Evolutionary conservation across 139 green algal genomes (phyloP), one percentile per base, ranked within the genome.

Genomic region (Deuterostichococcus epilithicus): DNA sequence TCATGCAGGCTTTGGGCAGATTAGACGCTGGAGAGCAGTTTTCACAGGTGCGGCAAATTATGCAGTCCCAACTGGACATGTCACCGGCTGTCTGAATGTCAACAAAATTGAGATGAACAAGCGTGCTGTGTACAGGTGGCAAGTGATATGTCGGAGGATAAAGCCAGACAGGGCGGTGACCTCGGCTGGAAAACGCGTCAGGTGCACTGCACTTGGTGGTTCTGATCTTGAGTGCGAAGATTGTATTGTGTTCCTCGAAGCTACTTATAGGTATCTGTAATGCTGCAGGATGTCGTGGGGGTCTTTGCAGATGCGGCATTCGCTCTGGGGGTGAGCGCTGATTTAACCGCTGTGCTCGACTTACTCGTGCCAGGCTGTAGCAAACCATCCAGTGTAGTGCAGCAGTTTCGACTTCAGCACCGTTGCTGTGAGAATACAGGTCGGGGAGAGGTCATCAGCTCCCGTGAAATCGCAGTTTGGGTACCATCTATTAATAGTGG

Each of bases 241-340:
- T n/a, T n/a, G n/a, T n/a, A n/a, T n/a, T n/a, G n/a, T n/a, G n/a
- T n/a, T n/a, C n/a, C n/a, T n/a, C n/a, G n/a, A n/a, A n/a, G n/a
- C n/a, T n/a, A n/a, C n/a, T n/a, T n/a, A n/a, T n/a, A n/a, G n/a
- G n/a, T n/a, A n/a, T n/a, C n/a, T n/a, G n/a, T n/a, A n/a, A n/a
- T n/a, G n/a, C n/a, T n/a, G 52, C 80, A 83, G 6, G 85, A 89
- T 60, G 73, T 89, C 1, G 85, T 87, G 22, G 77, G 69, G 13
- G 77, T 71, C 1, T 89, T 89, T 82, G 85, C 85, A 66, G 82
- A 86, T 13, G 85, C 85, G 37, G 85, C 85, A 1, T 89, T 89
- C 73, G 78, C 80, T 26, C 77, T 89, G 13, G 63, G 87, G 70
- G 85, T 87, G 66, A 33, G 71, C 22, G 6, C 34, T 1, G 32